phyloP scores from a whole-genome alignment of 768 basidiomycete genomes.

The Dentipellis sp. region DNA sequence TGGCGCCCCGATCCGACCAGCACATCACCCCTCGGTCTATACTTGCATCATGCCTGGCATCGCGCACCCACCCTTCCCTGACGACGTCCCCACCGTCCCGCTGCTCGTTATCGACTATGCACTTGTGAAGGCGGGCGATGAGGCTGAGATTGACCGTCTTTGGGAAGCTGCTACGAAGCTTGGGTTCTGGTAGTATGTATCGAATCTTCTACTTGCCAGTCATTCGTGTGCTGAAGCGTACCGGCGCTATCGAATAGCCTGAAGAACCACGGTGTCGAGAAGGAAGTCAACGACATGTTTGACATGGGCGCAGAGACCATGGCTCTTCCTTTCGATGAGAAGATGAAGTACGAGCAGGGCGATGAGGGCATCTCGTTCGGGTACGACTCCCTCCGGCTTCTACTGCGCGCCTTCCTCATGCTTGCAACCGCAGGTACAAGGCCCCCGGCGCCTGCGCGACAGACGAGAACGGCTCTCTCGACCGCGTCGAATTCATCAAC shows the following conservation, averaged over 20 bases:
- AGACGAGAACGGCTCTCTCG: conserved; percentile 22
- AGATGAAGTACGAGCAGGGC: conserved; percentile 32
- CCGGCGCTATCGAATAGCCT: conserved; percentile 18
- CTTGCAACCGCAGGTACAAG: conserved; percentile 16
- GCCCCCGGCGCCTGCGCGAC: conserved; percentile 21
- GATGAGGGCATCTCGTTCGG: conserved; percentile 29
- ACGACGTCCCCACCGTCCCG: conserved; percentile 33
- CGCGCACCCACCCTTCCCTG: conserved; percentile 32
- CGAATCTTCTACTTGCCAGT: not conserved
- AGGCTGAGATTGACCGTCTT: conserved; percentile 30
- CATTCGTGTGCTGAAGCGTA: not conserved
- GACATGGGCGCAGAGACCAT: conserved; percentile 29
- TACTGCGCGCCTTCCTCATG: not conserved
- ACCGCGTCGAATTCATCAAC: conserved; percentile 25
- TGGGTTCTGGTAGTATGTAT: conserved; percentile 47
- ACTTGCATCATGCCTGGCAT: not conserved
- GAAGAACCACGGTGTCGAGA: conserved; percentile 32
- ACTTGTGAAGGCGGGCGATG: conserved; percentile 26
- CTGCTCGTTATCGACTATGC: conserved; percentile 37
- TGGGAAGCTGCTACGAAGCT: conserved; percentile 39
- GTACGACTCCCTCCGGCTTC: conserved; percentile 8
- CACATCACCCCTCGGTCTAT: too few relatives aligned
- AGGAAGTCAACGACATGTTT: conserved; percentile 27
- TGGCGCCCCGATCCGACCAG: too few relatives aligned
- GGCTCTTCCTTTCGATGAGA: conserved; percentile 30